Percentiles rank a stretch among this genome's conserved stretches.
Evolutionary conservation across 139 green algal species (phyloP).

Genomic region (Chlorella sp.): DNA sequence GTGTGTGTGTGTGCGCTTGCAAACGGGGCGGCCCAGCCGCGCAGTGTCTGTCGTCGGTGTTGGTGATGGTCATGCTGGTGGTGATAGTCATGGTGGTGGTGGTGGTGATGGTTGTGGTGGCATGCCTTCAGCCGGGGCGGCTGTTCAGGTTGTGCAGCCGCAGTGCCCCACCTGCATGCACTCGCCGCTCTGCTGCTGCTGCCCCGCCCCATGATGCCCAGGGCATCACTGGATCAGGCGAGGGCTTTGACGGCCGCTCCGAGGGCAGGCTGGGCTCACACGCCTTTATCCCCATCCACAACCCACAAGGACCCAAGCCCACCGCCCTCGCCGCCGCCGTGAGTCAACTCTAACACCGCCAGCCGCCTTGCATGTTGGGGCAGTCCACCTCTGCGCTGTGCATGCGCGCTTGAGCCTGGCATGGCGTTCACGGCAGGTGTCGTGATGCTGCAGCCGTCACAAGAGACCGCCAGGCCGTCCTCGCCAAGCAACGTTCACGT

Average conservation of each 20-base stretch:
- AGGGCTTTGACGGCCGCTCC: conserved; percentile 41
- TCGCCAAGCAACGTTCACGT: too few relatives aligned
- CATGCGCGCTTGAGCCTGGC: not conserved
- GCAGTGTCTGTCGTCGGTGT: not conserved
- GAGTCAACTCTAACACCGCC: not conserved
- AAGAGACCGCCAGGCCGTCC: not conserved
- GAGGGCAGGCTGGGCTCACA: conserved; percentile 35
- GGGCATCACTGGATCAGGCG: conserved; percentile 56
- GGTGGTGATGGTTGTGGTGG: not conserved
- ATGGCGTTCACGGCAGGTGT: not conserved
- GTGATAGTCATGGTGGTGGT: not conserved
- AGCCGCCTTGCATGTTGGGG: not conserved
- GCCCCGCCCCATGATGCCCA: not conserved
- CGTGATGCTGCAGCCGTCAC: not conserved
- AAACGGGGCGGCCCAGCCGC: not conserved
- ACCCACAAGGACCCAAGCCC: conserved; percentile 16
- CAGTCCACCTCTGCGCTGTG: not conserved
- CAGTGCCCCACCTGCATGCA: too few relatives aligned
- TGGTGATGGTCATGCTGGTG: not conserved
- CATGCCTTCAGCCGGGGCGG: not conserved
- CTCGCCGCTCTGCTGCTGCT: too few relatives aligned
- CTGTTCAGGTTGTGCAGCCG: too few relatives aligned
- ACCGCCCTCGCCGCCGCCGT: not conserved
- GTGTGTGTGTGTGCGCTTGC: not conserved
- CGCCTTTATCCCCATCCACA: conserved; percentile 42